These are phyloP conservation scores for Trichophyton schoenleinii DNA, from an alignment of 2,329 filamentous ascomycete species.

Conservation along the genomic window DNA sequence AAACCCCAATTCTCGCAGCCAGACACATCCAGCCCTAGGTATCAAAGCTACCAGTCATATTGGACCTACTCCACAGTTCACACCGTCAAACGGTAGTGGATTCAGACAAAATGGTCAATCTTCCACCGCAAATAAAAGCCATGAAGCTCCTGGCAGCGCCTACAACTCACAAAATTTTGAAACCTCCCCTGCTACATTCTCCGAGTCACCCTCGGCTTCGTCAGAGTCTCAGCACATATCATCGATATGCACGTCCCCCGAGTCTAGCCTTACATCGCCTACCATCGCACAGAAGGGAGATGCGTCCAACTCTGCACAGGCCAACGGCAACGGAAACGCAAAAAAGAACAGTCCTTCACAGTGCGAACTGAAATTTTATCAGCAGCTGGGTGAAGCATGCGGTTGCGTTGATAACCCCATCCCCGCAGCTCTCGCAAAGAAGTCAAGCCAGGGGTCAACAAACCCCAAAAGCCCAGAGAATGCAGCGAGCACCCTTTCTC, in stretches of 20 bases:
- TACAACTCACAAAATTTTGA: background rate
- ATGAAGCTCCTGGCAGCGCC: background rate
- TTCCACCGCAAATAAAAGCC: background rate
- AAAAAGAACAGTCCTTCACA: constrained; percentile 1
- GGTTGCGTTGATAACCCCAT: constrained; percentile 35
- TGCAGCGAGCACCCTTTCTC: background rate
- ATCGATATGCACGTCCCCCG: constrained; percentile 40
- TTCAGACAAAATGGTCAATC: background rate
- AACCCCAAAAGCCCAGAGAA: constrained; percentile 4
- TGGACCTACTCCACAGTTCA: background rate
- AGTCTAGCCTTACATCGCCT: constrained; percentile 31
- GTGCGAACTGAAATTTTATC: constrained; percentile 35
- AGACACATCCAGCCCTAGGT: background rate
- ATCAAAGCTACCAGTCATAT: background rate
- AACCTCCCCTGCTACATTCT: constrained; percentile 13
- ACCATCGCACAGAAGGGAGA: constrained; percentile 26
- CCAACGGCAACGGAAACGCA: background rate
- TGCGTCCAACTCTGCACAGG: background rate
- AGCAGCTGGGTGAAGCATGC: constrained; percentile 34
- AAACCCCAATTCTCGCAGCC: background rate
- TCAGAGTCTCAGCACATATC: constrained; percentile 37
- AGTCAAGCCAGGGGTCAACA: background rate
- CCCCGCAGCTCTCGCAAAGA: constrained; percentile 24
- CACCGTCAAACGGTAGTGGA: background rate
- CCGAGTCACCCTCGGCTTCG: constrained; percentile 37